Percentiles rank a stretch among this genome's conserved stretches.
Conservation (phyloP, 2,329 filamentous ascomycete species). For the Canariomyces notabilis region DNA sequence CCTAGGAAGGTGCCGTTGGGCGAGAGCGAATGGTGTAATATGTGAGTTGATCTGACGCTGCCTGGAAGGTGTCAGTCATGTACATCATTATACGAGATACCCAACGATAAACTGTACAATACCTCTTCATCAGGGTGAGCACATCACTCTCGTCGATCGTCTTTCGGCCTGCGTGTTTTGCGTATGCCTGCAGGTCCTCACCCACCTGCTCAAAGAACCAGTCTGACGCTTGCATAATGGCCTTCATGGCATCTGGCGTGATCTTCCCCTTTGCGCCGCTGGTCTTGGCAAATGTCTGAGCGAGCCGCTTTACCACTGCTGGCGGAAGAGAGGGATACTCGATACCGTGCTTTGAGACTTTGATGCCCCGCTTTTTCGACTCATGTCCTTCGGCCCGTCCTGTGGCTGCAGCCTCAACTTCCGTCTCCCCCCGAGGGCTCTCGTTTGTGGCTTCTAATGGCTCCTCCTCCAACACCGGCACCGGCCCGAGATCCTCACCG, state of each 20-base stretch:
- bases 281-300: slow-evolving; percentile 64
- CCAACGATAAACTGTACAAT: slow-evolving; percentile 34
- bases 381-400: slow-evolving; percentile 7
- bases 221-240: slow-evolving; percentile 74
- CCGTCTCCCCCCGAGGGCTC: slow-evolving; percentile 12
- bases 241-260: slow-evolving; percentile 65
- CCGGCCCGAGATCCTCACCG: slow-evolving; percentile 13
- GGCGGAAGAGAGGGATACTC: slow-evolving; percentile 70
- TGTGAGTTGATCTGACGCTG: slow-evolving; percentile 69
- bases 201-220: slow-evolving; percentile 90
- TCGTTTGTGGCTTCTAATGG: slow-evolving; percentile 1
- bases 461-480: slow-evolving; percentile 14
- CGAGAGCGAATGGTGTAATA: slow-evolving; percentile 79
- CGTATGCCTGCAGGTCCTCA: slow-evolving; percentile 74
- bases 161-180: slow-evolving; percentile 74
- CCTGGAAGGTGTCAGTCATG: slow-evolving; percentile 45
- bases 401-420: slow-evolving; percentile 15
- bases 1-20: slow-evolving; percentile 73
- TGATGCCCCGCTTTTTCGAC: slow-evolving; percentile 41
- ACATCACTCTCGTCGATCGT: slow-evolving; percentile 84
- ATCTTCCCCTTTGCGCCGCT: slow-evolving; percentile 65
- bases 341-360: slow-evolving; percentile 66
- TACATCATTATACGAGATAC: slow-evolving; percentile 29
- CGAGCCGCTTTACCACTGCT: slow-evolving; percentile 67
- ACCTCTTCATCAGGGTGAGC: slow-evolving; percentile 78